Evolutionary conservation across 2,329 filamentous ascomycete species (phyloP).

Genomic region (Aspergillus japonicus): DNA sequence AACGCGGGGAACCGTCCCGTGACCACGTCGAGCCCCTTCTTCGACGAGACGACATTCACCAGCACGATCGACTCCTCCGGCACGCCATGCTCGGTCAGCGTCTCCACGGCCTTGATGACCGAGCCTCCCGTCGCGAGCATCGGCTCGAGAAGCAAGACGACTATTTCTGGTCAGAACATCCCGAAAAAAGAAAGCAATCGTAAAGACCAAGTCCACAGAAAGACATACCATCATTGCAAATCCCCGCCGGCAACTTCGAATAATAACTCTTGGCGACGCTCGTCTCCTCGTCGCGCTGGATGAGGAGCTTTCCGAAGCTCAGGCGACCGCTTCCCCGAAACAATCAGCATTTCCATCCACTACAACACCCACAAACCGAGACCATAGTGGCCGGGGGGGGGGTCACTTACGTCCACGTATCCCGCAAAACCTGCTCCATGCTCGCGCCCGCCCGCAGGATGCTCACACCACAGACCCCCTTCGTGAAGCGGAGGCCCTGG

Average conservation of each 20-base stretch:
- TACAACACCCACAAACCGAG: not conserved
- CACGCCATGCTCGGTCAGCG: slow-evolving; percentile 13
- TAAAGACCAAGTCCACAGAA: not conserved
- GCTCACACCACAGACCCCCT: slow-evolving; percentile 32
- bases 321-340: slow-evolving; percentile 21
- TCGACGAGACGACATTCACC: slow-evolving; percentile 30
- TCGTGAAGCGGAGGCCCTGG: slow-evolving; percentile 13
- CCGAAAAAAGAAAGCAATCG: not conserved
- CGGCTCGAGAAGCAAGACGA: slow-evolving; percentile 20
- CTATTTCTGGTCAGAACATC: not conserved
- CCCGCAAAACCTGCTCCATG: slow-evolving; percentile 31
- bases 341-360: not conserved
- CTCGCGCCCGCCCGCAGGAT: slow-evolving; percentile 35
- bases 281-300: slow-evolving; percentile 35
- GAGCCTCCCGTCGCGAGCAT: slow-evolving; percentile 24
- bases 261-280: slow-evolving; percentile 30
- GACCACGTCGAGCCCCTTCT: slow-evolving; percentile 23
- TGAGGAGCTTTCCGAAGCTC: slow-evolving; percentile 35
- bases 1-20: slow-evolving; percentile 21
- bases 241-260: slow-evolving; percentile 29
- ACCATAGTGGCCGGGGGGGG: not conserved
- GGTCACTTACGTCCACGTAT: slow-evolving; percentile 24
- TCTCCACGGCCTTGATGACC: slow-evolving; percentile 17
- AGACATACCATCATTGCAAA: slow-evolving; percentile 20
- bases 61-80: slow-evolving; percentile 30